These are phyloP conservation scores for Aureobasidium melanogenum DNA, from an alignment of 2,329 filamentous ascomycete genomes.

Conservation along the genomic window DNA sequence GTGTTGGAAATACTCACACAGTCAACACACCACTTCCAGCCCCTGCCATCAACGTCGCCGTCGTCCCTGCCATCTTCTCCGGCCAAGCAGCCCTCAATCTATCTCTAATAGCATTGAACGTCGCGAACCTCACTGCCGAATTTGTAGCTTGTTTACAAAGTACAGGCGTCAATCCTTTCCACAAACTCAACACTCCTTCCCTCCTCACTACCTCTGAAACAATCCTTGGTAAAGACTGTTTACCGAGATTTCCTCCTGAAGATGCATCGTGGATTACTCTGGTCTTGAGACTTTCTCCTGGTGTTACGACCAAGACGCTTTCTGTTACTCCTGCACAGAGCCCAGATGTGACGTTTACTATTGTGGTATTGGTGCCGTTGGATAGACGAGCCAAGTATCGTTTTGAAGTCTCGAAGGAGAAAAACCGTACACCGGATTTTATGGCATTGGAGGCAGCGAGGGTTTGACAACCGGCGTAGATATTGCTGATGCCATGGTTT, in stretches of 20 bases:
- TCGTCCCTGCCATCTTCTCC: not conserved
- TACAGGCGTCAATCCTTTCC: constrained; percentile 17
- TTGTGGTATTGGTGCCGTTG: constrained; percentile 9
- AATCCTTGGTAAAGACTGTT: constrained; percentile 1
- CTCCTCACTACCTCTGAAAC: constrained; percentile 7
- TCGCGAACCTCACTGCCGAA: constrained; percentile 19
- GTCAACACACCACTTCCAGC: constrained; percentile 18
- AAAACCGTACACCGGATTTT: constrained; percentile 19
- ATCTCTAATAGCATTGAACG: constrained; percentile 18
- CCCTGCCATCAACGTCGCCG: constrained; percentile 15
- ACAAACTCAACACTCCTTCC: constrained; percentile 16
- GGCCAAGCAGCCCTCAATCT: not conserved
- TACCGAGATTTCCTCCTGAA: constrained; percentile 4
- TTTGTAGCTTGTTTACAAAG: constrained; percentile 20
- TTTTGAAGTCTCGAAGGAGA: constrained; percentile 18
- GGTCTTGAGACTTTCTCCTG: constrained; percentile 23
- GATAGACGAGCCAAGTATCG: constrained; percentile 11
- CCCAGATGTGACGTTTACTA: constrained; percentile 19
- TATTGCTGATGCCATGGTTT: not conserved
- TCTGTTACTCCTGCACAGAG: constrained; percentile 19
- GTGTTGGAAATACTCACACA: constrained; percentile 13
- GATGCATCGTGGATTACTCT: constrained; percentile 20
- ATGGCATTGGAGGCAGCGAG: constrained; percentile 8
- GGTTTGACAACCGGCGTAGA: constrained; percentile 9
- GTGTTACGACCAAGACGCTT: constrained; percentile 21